Base-by-base conservation (phyloP, 1,284 basidiomycete genomes). In the Irpex sp. region DNA sequence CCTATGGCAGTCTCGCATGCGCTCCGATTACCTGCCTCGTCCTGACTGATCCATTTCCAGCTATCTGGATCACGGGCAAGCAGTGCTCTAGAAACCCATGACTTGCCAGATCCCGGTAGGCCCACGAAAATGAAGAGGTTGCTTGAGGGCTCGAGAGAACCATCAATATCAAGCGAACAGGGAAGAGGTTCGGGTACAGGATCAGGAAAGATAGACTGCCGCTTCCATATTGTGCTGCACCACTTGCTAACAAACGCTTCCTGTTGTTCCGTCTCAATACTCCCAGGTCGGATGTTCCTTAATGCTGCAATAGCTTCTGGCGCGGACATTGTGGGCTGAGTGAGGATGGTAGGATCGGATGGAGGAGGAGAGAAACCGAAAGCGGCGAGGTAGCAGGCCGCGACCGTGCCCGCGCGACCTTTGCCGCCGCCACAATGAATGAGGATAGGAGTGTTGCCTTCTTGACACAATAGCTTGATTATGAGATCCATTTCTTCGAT, bases 361-460 rank as follows among this genome's bases (percentile, higher is more conserved):
- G 70, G 66, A 21, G 80, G 78, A 48, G 73, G 76, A 11, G 71
- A 69, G 70, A 86, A 86, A 0, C 85, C 85, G 66, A 79, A 84
- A 1, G 85, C 84, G 34, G 79, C 79, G 52, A 88, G 74, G 67
- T 85, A 86, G 66, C 85, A 86, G 0, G 85, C 85, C 5, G 82
- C 79, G 0, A 87, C 82, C 0, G 84, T 86, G 8, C 86, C 86
- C 17, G 86, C 85, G 13, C 85, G 79, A 0, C 86, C 85, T 67
- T 85, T 86, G 1, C 86, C 86, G 2, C 85, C 86, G 15, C 84
- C 85, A 68, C 86, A 87, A 66, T 88, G 85, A 8, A 87, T 75
- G 6, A 87, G 72, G n/a, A 85, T 67, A 0, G 85, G 82, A 5
- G 80, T 70, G 9, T 82, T 81, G 19, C 72, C 71, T 13, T 76